Evolutionary conservation across 306 rosid species (phyloP).

Genomic region (Cucurbita ficifolia): DNA sequence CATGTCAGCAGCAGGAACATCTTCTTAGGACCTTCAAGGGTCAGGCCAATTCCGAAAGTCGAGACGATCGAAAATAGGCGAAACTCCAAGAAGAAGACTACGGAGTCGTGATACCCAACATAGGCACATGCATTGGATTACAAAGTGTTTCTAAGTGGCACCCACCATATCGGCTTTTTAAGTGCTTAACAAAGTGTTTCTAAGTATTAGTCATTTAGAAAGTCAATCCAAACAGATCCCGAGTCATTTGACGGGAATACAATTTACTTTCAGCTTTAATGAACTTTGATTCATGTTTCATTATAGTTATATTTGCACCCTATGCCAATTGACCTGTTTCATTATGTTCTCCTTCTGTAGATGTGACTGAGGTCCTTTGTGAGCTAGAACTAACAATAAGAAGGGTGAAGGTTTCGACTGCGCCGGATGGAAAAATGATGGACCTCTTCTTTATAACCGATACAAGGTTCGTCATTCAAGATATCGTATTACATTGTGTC

Average conservation of each 20-base stretch:
- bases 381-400: conserved; percentile 39
- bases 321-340: not conserved
- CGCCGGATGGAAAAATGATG: conserved; percentile 52
- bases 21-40: too few species aligned
- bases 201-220: too few species aligned
- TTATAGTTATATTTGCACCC: not conserved
- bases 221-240: too few species aligned
- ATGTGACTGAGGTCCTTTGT: conserved; percentile 42
- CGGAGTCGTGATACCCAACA: too few species aligned
- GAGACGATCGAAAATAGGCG: too few species aligned
- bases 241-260: not conserved
- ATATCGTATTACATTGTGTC: not conserved
- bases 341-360: conserved; percentile 7
- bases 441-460: conserved; percentile 49
- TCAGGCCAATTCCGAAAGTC: too few species aligned
- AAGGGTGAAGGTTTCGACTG: conserved; percentile 44
- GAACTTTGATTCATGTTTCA: not conserved
- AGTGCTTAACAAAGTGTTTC: too few species aligned
- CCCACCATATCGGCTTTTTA: too few species aligned
- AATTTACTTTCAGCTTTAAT: not conserved
- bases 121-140: too few species aligned
- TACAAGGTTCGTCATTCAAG: conserved; percentile 28
- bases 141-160: too few species aligned
- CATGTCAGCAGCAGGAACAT: too few species aligned
- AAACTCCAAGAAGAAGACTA: too few species aligned